phyloP scores from a whole-genome alignment of 2,329 filamentous ascomycete species.

The Zymoseptoria ardabiliae region DNA sequence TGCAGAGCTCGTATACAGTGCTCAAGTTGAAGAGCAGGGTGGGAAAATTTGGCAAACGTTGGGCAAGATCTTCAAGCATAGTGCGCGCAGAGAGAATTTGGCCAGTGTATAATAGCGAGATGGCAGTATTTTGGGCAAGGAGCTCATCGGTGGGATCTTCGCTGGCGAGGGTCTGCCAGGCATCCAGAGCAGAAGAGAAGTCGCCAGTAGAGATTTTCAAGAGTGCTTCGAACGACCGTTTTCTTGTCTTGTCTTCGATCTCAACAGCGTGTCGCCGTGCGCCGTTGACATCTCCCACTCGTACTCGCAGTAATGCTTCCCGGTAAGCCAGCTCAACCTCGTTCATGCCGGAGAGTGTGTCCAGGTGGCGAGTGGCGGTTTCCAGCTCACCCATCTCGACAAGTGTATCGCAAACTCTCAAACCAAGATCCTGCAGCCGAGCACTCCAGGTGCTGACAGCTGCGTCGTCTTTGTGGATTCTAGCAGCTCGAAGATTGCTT shows the following conservation, averaged over 20 bases:
- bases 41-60: constrained; percentile 60
- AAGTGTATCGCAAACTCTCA: constrained; percentile 56
- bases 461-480: constrained; percentile 47
- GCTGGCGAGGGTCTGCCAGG: constrained; percentile 51
- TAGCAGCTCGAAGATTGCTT: constrained; percentile 20
- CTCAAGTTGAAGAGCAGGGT: constrained; percentile 81
- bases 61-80: constrained; percentile 60
- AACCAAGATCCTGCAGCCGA: constrained; percentile 67
- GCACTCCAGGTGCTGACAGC: constrained; percentile 61
- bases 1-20: constrained; percentile 87
- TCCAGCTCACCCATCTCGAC: constrained; percentile 83
- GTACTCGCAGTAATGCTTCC: constrained; percentile 63
- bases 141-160: constrained; percentile 54
- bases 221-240: constrained; percentile 56
- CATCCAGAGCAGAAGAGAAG: constrained; percentile 55
- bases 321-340: constrained; percentile 36
- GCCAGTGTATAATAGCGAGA: constrained; percentile 76
- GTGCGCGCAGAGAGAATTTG: constrained; percentile 63
- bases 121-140: constrained; percentile 72
- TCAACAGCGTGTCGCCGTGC: constrained; percentile 12
- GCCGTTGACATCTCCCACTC: constrained; percentile 64
- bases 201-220: constrained; percentile 71
- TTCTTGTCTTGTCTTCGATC: constrained; percentile 16
- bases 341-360: constrained; percentile 44
- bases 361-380: constrained; percentile 68